Evolutionary conservation across 106 monocot genomes (phyloP).

Genomic region (Hemerocallis citrina): DNA sequence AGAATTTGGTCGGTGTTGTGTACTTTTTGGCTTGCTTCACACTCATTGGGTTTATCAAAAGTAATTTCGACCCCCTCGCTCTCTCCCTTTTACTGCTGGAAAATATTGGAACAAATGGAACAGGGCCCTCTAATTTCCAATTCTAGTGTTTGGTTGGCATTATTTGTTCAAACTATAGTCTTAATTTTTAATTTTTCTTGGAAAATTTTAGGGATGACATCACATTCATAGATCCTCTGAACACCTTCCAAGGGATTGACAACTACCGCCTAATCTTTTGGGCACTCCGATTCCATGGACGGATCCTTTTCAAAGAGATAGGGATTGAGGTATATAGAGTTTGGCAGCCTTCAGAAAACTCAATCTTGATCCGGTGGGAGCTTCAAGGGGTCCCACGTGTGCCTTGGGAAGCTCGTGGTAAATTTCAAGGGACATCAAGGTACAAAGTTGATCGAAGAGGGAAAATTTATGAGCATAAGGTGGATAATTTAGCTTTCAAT

Average conservation of each 20-base stretch:
- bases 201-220: constrained; percentile 54
- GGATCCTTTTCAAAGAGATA: constrained; percentile 67
- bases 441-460: constrained; percentile 71
- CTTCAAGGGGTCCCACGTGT: constrained; percentile 66
- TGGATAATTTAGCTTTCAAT: constrained; percentile 76
- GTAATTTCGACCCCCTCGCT: no score
- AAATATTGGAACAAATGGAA: no score
- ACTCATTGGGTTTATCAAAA: no score
- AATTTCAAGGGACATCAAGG: constrained; percentile 72
- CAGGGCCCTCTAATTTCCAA: neutral
- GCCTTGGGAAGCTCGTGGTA: constrained; percentile 73
- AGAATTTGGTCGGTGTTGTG: no score
- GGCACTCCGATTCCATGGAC: constrained; percentile 74
- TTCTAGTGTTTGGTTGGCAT: neutral
- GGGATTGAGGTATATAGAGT: constrained; percentile 46
- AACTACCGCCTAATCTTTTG: constrained; percentile 76
- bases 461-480: constrained; percentile 86
- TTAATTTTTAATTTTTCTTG: neutral
- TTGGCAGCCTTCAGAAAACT: constrained; percentile 79
- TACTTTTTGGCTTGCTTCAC: no score
- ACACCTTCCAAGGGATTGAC: constrained; percentile 72
- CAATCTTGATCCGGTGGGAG: constrained; percentile 69
- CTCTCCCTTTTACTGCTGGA: no score
- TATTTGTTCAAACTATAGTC: neutral
- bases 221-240: constrained; percentile 64